Conservation (phyloP, 1,139 yeast species). For the Blastobotrys capitulatus region DNA sequence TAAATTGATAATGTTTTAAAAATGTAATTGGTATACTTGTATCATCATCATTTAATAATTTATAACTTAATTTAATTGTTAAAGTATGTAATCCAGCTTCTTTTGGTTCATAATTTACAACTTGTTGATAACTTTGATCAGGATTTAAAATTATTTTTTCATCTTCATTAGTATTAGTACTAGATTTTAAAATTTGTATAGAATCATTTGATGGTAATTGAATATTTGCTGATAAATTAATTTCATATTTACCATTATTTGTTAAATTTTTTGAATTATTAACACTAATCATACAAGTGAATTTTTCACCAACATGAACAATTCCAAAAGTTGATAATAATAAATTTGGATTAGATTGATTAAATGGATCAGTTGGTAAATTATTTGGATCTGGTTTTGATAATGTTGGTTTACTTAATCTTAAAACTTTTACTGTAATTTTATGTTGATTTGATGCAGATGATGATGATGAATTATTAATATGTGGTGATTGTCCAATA, state of each 20-base stretch:
- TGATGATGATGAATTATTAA: not conserved
- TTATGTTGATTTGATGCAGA: conserved; percentile 3
- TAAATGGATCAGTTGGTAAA: conserved; percentile 6
- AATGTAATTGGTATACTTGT: conserved; percentile 15
- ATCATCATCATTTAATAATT: conserved; percentile 7
- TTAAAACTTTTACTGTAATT: conserved; percentile 25
- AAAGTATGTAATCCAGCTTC: conserved; percentile 31
- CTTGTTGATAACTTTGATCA: conserved; percentile 19
- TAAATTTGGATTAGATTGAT: conserved; percentile 15
- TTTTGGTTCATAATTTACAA: conserved; percentile 27
- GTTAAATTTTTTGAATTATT: conserved; percentile 10
- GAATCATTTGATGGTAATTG: conserved; percentile 18
- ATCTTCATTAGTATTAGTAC: no score
- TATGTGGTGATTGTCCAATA: not conserved
- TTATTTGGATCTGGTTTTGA: conserved; percentile 15
- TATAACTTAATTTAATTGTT: conserved; percentile 24
- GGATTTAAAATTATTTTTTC: conserved; percentile 13
- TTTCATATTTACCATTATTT: conserved; percentile 12
- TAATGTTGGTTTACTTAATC: conserved; percentile 28
- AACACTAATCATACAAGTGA: conserved; percentile 25
- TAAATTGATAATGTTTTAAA: conserved; percentile 29
- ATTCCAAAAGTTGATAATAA: conserved; percentile 27
- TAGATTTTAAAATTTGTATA: not conserved
- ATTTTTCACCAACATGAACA: conserved; percentile 30
- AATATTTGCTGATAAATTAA: conserved; percentile 20